Evolutionary conservation across 768 basidiomycete genomes (phyloP), one percentile per base, ranked within the genome.

Genomic region (Podaxis pistillaris): DNA sequence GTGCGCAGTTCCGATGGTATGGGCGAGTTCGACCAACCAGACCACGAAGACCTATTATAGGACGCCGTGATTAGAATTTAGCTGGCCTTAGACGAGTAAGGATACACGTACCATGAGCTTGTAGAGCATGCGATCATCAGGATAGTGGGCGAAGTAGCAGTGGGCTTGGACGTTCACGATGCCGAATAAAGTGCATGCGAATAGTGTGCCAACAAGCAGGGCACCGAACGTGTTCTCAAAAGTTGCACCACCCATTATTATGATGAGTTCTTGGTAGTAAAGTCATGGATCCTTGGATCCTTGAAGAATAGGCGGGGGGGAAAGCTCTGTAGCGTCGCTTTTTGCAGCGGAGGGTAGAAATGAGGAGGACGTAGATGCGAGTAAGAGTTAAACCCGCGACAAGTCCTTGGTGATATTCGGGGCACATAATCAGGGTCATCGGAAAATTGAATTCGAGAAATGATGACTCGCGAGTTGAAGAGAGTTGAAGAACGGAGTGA

Each of bases 11-110:
- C 70, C 68, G 1, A 73, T 59, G 1, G 74, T 73, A 66, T 74
- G 73, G 4, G 64, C 70, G 12, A 71, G 62, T 54, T 74, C 75
- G 1, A 72, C 47, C 7, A 71, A 28, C 73, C 73, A 73, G 41
- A 44, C 19, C 15, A 46, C 11, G 28, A 19, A 46, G 38, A 33
- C 26, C 36, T 56, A 15, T 26, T 9, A 22, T 12, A n/a, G 8
- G 17, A 2, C 56, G 13, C 17, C 7, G 13, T 30, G 28, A 30
- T 50, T 53, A 73, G 72, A 30, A 30, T 30, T 30, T 30, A 7
- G 28, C 7, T 30, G 28, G 28, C 56, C 65, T 68, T 15, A 69
- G 55, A 7, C 11, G 11, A 26, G 54, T 4, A 12, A 5, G 22
- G 55, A 9, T 22, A 12, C 26, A 4, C 70, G 41, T 53, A 74